Evolutionary conservation across 2,329 filamentous ascomycete species (phyloP).

Genomic region (Gyromitra esculenta): DNA sequence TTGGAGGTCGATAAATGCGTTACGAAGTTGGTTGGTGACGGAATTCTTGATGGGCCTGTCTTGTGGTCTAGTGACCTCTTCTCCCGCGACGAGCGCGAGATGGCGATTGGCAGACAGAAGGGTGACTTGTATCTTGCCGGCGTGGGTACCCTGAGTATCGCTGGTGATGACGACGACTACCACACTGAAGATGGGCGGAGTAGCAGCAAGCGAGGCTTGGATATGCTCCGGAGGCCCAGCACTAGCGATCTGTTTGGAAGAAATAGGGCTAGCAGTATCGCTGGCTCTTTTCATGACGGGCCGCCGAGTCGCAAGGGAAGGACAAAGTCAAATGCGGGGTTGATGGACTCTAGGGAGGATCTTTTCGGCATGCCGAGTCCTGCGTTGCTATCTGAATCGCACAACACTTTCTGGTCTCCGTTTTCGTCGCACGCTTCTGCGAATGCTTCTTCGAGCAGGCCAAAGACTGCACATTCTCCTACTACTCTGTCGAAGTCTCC

Average conservation of each 20-base stretch:
- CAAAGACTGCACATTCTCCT: conserved; percentile 73
- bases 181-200: conserved; percentile 51
- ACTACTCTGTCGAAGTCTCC: conserved; percentile 71
- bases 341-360: conserved; percentile 62
- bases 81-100: conserved; percentile 75
- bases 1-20: conserved; percentile 89
- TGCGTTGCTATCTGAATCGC: conserved; percentile 75
- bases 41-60: conserved; percentile 82
- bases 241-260: conserved; percentile 58
- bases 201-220: conserved; percentile 52
- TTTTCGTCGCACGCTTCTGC: conserved; percentile 62
- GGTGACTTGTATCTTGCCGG: conserved; percentile 57
- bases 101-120: conserved; percentile 60
- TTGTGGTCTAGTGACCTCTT: conserved; percentile 93
- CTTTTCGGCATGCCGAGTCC: conserved; percentile 76
- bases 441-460: conserved; percentile 65
- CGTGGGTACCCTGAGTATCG: conserved; percentile 56
- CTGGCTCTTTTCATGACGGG: conserved; percentile 62
- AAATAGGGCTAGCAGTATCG: conserved; percentile 62
- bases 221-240: conserved; percentile 56
- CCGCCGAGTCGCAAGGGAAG: conserved; percentile 59
- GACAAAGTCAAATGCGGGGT: conserved; percentile 51
- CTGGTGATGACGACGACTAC: conserved; percentile 56
- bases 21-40: conserved; percentile 83
- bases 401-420: conserved; percentile 83